Percentiles rank a stretch among this genome's conserved stretches.
Conservation (phyloP, 2,329 filamentous ascomycete genomes). For the Talaromyces islandicus region DNA sequence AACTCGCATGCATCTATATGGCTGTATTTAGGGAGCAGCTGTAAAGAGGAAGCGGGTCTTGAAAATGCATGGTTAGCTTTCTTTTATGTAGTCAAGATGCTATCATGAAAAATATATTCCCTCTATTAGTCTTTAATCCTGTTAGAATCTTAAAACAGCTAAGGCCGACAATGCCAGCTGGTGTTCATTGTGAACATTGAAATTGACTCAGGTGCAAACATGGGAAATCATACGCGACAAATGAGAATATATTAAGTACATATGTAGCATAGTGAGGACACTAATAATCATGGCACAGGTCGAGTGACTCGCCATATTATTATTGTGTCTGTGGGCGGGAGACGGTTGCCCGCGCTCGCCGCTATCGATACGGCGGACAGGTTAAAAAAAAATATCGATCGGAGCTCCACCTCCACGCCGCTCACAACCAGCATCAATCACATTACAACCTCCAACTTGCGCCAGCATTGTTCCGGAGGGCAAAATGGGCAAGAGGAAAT, state of each 20-base stretch:
- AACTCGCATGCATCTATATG: slow-evolving; percentile 36
- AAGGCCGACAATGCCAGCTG: background rate
- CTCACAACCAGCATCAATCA: slow-evolving; percentile 41
- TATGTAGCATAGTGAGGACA: background rate
- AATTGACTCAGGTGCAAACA: background rate
- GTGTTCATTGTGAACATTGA: background rate
- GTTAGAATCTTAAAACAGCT: background rate
- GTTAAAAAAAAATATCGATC: slow-evolving; percentile 10
- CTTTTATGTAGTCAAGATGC: slow-evolving; percentile 37
- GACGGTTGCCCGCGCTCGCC: background rate
- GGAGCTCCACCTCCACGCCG: slow-evolving; percentile 48
- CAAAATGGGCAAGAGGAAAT: slow-evolving; percentile 75
- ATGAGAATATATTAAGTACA: background rate
- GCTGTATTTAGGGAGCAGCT: slow-evolving; percentile 35
- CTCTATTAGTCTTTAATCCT: background rate
- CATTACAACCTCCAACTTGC: background rate
- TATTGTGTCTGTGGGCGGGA: background rate
- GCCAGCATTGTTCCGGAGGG: background rate
- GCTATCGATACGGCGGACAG: slow-evolving; percentile 11
- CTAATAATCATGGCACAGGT: background rate
- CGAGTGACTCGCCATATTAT: background rate
- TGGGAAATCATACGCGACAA: background rate
- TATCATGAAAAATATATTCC: slow-evolving; percentile 29
- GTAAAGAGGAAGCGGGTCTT: slow-evolving; percentile 30
- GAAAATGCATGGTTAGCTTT: slow-evolving; percentile 35